Evolutionary conservation across 2,329 filamentous ascomycete genomes (phyloP).

Genomic region (Colletotrichum musicola): DNA sequence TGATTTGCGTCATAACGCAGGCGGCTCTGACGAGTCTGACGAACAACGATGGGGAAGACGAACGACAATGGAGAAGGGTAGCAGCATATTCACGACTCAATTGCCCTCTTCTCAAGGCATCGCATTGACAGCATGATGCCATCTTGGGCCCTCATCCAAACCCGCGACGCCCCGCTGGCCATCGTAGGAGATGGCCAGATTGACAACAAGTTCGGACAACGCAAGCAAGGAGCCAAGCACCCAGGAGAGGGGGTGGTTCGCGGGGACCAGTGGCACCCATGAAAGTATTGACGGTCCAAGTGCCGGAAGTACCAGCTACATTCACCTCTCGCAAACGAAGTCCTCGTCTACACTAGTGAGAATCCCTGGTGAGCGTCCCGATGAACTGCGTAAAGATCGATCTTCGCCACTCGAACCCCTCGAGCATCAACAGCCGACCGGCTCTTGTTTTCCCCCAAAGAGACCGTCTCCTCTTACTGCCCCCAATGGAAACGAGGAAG

Average conservation of each 20-base stretch:
- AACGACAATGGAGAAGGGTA: neutral
- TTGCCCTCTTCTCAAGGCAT: neutral
- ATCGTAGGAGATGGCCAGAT: neutral
- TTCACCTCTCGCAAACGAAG: neutral
- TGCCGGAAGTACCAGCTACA: conserved; percentile 29
- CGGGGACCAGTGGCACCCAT: neutral
- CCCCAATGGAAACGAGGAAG: neutral
- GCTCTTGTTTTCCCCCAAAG: neutral
- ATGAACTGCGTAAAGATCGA: conserved; percentile 29
- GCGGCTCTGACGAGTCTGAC: conserved; percentile 19
- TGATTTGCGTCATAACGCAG: conserved; percentile 32
- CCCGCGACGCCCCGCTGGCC: conserved; percentile 6
- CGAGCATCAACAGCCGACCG: conserved; percentile 4
- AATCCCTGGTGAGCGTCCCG: conserved; percentile 13
- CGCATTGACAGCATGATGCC: neutral
- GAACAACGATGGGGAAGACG: neutral
- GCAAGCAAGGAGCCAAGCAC: neutral
- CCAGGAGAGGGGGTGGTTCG: neutral
- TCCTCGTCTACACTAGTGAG: neutral
- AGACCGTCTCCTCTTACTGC: too few species aligned
- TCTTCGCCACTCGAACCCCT: conserved; percentile 19
- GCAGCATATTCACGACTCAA: conserved; percentile 10
- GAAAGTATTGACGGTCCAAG: conserved; percentile 2
- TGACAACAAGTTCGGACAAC: conserved; percentile 10
- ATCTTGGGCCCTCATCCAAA: conserved; percentile 2